Conservation (phyloP, 23 red algal genomes). For the Cyanidiococcus yangmingshanensis region DNA sequence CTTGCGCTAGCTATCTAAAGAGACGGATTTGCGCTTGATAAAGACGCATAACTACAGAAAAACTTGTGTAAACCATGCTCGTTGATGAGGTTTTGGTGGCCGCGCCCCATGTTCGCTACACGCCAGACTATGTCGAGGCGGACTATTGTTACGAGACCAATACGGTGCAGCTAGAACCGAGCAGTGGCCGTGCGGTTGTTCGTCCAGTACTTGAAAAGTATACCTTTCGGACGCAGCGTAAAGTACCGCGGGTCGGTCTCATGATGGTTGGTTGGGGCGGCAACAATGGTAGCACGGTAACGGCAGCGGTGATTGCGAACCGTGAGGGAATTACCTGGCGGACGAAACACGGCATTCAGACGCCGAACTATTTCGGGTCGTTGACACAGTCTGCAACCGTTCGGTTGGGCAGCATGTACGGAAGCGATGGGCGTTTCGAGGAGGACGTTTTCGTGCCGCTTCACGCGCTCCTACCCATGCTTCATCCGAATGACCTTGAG, state of each 20-base stretch:
- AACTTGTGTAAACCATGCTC: slow-evolving; percentile 4
- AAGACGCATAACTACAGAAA: too few relatives aligned
- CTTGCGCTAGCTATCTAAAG: too few relatives aligned
- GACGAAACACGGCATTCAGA: slow-evolving; percentile 58
- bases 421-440: slow-evolving; percentile 1
- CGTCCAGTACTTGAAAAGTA: slow-evolving; percentile 28
- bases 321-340: slow-evolving; percentile 66
- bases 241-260: slow-evolving; percentile 63
- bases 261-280: slow-evolving; percentile 94
- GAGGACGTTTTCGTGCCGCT: slow-evolving; percentile 85
- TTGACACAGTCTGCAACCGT: slow-evolving; percentile 72
- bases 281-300: slow-evolving; percentile 95
- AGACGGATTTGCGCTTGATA: too few relatives aligned
- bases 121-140: slow-evolving; percentile 27
- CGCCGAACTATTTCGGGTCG: slow-evolving; percentile 80
- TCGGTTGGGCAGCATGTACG: slow-evolving; percentile 39
- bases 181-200: slow-evolving; percentile 23
- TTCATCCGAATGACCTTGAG: slow-evolving; percentile 82
- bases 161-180: slow-evolving; percentile 27
- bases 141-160: slow-evolving; percentile 46
- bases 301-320: slow-evolving; percentile 67
- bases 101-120: slow-evolving; percentile 29
- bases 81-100: slow-evolving; percentile 21
- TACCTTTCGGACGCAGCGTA: slow-evolving; percentile 55
- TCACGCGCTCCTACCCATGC: slow-evolving; percentile 69